Conservation (phyloP, 75 land plant genomes). For the Azolla pinnata region DNA sequence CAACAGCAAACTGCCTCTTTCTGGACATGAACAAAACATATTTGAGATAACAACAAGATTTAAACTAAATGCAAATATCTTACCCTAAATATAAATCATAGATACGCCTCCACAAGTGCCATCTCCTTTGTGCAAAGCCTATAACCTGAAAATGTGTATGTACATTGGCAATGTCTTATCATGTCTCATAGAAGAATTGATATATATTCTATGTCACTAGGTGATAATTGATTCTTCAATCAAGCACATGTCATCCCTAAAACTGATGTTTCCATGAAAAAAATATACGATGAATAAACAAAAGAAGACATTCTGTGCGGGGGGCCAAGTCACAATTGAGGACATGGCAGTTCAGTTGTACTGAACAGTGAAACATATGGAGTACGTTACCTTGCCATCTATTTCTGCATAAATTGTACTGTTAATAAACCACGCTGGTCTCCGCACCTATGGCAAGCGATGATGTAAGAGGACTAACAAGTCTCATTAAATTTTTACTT, state of each 20-base stretch:
- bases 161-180: neutral
- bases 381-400: constrained; percentile 62
- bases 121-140: constrained; percentile 88
- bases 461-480: neutral
- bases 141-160: constrained; percentile 39
- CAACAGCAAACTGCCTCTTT: constrained; percentile 80
- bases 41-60: neutral
- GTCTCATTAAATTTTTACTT: neutral
- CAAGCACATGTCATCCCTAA: too few relatives aligned
- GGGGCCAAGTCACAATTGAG: too few relatives aligned
- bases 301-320: too few relatives aligned
- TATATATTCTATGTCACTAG: too few relatives aligned
- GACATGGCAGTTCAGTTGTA: neutral
- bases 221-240: too few relatives aligned
- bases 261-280: too few relatives aligned
- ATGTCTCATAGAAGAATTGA: neutral
- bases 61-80: constrained; percentile 6
- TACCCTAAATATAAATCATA: constrained; percentile 96
- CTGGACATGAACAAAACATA: constrained; percentile 24
- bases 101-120: constrained; percentile 92
- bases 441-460: constrained; percentile 49
- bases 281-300: too few relatives aligned
- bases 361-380: neutral
- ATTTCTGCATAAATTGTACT: constrained; percentile 87
- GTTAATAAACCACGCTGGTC: constrained; percentile 90